Base-by-base conservation (phyloP, 2,329 filamentous ascomycete genomes). In the Fusarium nematophilum region DNA sequence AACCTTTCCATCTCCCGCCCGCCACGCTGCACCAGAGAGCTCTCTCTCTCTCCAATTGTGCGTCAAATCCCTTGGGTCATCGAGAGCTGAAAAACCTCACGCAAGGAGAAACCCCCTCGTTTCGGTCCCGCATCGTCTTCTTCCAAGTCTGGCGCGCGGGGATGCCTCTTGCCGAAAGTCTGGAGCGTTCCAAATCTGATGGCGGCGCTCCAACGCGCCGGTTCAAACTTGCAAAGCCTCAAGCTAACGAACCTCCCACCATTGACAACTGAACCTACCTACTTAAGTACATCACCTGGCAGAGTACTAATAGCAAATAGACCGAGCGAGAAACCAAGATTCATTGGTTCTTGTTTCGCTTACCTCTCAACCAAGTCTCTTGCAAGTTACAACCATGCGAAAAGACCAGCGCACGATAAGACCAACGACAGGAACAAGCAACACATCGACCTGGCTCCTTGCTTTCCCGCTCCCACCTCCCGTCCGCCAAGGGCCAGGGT, bases 101-200 rank as follows among this genome's bases (percentile, higher is more conserved):
- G 37, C 31, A 33, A 40, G 15, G 29, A 30, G 33, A 47, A 64
- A 53, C 10, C 30, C 42, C 30, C 59, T 52, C 49, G 38, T 46
- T 36, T 44, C 54, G 36, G 43, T 45, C 31, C 37, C 27, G 38
- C 53, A 11, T 38, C 40, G 23, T 29, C 48, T 15, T 34, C 25
- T 37, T 13, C 45, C 42, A 33, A 37, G 29, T 33, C 36, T 45
- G 42, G 47, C 40, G 40, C 39, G 21, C 21, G 21, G 48, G 52
- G 45, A 64, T 51, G 46, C 43, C 27, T 53, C 40, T 38, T 18
- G 13, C 43, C 54, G 46, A 55, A 45, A 52, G 57, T 66, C 65
- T 68, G 44, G 66, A 68, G 55, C 56, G 58, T 48, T 68, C 65
- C 17, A 65, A 55, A 64, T 48, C 26, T 43, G 30, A 18, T 51